These are phyloP conservation scores for Pilasporangium apinafurcum DNA, from an alignment of 352 stramenopile species.

Conservation along the genomic window DNA sequence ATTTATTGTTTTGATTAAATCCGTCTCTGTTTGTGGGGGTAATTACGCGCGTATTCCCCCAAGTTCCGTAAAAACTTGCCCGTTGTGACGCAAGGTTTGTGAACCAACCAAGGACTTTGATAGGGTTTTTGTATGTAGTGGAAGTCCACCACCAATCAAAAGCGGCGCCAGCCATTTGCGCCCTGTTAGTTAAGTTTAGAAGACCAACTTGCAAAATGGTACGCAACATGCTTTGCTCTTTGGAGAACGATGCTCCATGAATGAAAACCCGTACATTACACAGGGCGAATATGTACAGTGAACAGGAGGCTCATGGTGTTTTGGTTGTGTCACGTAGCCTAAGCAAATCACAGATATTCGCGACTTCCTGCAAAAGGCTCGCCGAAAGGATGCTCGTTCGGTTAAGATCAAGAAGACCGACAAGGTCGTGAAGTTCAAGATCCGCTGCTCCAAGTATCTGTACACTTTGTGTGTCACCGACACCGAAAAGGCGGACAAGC, in stretches of 20 bases:
- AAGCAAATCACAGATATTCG: slow-evolving; percentile 99
- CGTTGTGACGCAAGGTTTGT: too few species aligned
- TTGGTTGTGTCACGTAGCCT: slow-evolving; percentile 53
- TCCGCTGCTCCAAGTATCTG: slow-evolving; percentile 98
- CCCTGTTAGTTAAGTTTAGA: slow-evolving; percentile 84
- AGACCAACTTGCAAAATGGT: slow-evolving; percentile 86
- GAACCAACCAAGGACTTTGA: slow-evolving; percentile 31
- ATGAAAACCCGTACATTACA: too few species aligned
- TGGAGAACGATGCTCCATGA: too few species aligned
- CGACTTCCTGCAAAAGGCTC: slow-evolving; percentile 99
- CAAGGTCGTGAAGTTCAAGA: slow-evolving; percentile 99
- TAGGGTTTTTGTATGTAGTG: slow-evolving; percentile 22
- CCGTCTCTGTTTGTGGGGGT: too few species aligned
- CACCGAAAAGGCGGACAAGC: slow-evolving; percentile 99
- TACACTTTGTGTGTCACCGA: slow-evolving; percentile 99
- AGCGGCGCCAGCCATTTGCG: slow-evolving; percentile 15
- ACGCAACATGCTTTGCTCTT: slow-evolving; percentile 15
- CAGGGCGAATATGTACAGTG: too few species aligned
- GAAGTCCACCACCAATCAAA: slow-evolving; percentile 22
- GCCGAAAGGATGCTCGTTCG: slow-evolving; percentile 96
- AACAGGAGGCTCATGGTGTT: too few species aligned
- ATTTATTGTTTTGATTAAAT: too few species aligned
- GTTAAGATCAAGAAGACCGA: slow-evolving; percentile 99
- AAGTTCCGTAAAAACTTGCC: too few species aligned
- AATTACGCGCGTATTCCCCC: too few species aligned